Base-by-base conservation (phyloP, 208 protist genomes). In the Leptomonas seymouri region DNA sequence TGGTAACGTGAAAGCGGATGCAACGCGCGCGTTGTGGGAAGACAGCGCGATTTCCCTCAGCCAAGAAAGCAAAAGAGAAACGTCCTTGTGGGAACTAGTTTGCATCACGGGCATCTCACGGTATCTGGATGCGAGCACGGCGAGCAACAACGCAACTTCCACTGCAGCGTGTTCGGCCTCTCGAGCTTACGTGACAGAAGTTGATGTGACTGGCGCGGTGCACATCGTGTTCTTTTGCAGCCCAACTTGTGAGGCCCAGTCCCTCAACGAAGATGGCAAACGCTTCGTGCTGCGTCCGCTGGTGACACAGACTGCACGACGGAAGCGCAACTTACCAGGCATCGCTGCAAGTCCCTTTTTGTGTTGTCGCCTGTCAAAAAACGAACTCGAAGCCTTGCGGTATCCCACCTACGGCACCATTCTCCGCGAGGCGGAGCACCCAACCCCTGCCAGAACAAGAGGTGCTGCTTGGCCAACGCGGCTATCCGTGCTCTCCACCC, bases 381-480 rank as follows among this genome's bases (percentile, higher is more conserved):
- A 21, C 11, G 59, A 41, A 15, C 18, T 44, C 16, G 41, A 3
- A 9, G 25, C 31, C 27, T 31, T 74, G 34, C 60, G 69, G 23
- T 61, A 74, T 25, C 69, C 69, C n/a, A 62, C 60, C 20, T 36
- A 56, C 21, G 60, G 49, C 5, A 30, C 5, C 8, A 50, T 69
- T 16, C 31, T 75, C 23, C 6, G 18, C 42, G 34, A 28, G 15
- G 60, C 50, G 27, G 45, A 64, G 9, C 54, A 50, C 20, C 31
- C 56, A 3, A 53, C 74, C 60, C 53, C 65, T 51, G 54, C 36
- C 16, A 31, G 39, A n/a, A 27, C 44, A 30, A 44, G 75, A 31
- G 28, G 48, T 0, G 6, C 1, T 4, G 56, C 49, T 51, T 89
- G 83, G 83, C 64, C 80, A 0, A 76, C 69, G 50, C 74, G 71